Evolutionary conservation across 177 flowering plant genomes (phyloP), one percentile per base, ranked within the genome.

Genomic region (Vitis hybrid): DNA sequence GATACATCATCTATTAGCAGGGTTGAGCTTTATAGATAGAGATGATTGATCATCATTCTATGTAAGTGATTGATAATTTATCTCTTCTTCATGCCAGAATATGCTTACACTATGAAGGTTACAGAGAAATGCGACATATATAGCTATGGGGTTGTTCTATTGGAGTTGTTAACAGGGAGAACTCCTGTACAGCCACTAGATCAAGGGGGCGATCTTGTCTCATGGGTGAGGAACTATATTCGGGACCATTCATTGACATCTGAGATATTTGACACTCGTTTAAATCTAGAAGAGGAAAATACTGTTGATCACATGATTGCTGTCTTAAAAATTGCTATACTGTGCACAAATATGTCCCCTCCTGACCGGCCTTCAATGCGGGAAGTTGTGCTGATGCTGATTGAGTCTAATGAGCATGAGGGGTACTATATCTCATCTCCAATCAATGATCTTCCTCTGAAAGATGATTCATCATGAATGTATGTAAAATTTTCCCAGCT

Each of bases 81-180:
- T 3, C 53, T 5, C 58, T 76, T 57, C 50, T 52, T 74, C n/a
- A 26, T 61, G 48, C 31, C 91, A 92, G 98, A 92, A 70, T 92
- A 92, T 77, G 98, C 98, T 4, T 92, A 90, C 87, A 90, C 98
- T 3, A 90, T 92, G 98, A 90, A 89, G 78, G 91, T 92, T 52
- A 87, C 94, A 2, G 98, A 90, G 71, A 90, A 89, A 75, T 86
- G 94, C 63, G 96, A 92, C 73, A 84, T 85, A 31, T 92, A 90
- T 61, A 92, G 98, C 78, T 92, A 85, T 48, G 98, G 98, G 49
- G 98, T 92, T 34, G 97, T 92, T 59, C 79, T 92, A 5, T 65
- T 92, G 80, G 98, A 92, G 84, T 71, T 92, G 80, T 74, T 92
- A 75, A 92, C 98, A 0, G 94, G 96, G 22, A 83, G 68, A 82